Conservation (phyloP, 176 grass and related monocot genomes). For the Eremochloa ophiuroides region DNA sequence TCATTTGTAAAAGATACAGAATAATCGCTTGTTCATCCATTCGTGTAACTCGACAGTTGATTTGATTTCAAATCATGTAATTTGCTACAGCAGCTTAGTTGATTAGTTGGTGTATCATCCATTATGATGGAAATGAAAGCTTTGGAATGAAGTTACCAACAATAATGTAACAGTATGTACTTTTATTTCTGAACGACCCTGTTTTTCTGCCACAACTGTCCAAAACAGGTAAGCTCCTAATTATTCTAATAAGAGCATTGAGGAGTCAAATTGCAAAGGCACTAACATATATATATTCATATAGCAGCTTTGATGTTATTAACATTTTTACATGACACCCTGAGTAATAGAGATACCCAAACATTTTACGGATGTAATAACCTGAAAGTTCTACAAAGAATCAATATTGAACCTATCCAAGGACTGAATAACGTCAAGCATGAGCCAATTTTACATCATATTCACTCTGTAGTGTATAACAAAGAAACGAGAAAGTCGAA, state of each 20-base stretch:
- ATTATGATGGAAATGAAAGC: not conserved
- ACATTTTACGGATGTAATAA: not conserved
- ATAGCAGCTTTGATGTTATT: not conserved
- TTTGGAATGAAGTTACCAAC: not conserved
- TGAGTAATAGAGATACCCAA: not conserved
- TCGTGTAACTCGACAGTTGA: slow-evolving; percentile 17
- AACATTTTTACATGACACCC: slow-evolving; percentile 32
- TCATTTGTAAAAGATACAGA: slow-evolving; percentile 31
- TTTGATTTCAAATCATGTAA: slow-evolving; percentile 17
- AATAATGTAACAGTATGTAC: not conserved
- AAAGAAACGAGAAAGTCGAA: slow-evolving; percentile 9
- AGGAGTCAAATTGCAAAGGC: too few relatives aligned
- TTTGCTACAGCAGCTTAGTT: not conserved
- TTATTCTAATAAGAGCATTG: too few relatives aligned
- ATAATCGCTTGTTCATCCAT: not conserved
- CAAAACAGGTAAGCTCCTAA: too few relatives aligned
- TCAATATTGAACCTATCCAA: slow-evolving; percentile 22
- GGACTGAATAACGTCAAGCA: not conserved
- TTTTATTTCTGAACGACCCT: too few relatives aligned
- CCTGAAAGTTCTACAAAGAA: slow-evolving; percentile 29
- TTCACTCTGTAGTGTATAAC: not conserved
- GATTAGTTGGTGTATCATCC: slow-evolving; percentile 3
- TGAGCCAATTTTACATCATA: not conserved
- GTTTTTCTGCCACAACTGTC: too few relatives aligned
- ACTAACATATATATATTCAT: not conserved